A percentile compares a stretch with the other conserved stretches of the same genome.
phyloP scores from a whole-genome alignment of 495 filamentous ascomycete species.

The Podospora pseudopauciseta region DNA sequence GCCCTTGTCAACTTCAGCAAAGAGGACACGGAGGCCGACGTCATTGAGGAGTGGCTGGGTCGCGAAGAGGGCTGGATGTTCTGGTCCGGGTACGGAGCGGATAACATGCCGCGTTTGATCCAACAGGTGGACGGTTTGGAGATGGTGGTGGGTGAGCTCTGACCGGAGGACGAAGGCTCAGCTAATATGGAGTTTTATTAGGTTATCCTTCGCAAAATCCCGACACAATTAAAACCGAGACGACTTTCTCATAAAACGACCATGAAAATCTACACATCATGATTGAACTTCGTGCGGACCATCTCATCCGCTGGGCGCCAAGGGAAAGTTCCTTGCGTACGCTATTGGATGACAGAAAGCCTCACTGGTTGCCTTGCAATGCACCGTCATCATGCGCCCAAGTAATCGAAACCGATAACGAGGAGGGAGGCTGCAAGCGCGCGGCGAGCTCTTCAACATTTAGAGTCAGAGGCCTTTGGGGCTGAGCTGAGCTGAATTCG shows the following conservation, averaged over 20 bases:
- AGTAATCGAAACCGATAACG: neutral
- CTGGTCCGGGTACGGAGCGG: conserved; percentile 35
- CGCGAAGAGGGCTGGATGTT: conserved; percentile 38
- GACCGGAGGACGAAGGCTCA: conserved; percentile 14
- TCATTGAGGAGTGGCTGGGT: conserved; percentile 30
- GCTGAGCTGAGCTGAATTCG: neutral
- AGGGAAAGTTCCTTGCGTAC: neutral
- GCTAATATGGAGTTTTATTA: conserved; percentile 30
- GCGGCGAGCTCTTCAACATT: too few relatives aligned
- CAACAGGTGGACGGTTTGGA: conserved; percentile 20
- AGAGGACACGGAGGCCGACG: conserved; percentile 19
- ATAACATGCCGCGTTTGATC: conserved; percentile 21
- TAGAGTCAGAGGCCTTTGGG: neutral
- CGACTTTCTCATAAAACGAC: too few relatives aligned
- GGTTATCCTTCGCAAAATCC: conserved; percentile 27
- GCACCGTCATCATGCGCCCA: neutral
- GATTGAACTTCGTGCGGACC: too few relatives aligned
- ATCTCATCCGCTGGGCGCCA: neutral
- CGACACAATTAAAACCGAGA: too few relatives aligned
- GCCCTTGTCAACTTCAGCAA: conserved; percentile 33
- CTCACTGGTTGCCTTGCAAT: neutral
- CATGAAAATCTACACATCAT: too few relatives aligned
- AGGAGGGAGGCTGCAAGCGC: neutral
- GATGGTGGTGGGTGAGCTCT: conserved; percentile 24
- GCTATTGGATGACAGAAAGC: neutral